Base-by-base conservation (phyloP, 805 yeast genomes). In the Myxozyma melibiosi region DNA sequence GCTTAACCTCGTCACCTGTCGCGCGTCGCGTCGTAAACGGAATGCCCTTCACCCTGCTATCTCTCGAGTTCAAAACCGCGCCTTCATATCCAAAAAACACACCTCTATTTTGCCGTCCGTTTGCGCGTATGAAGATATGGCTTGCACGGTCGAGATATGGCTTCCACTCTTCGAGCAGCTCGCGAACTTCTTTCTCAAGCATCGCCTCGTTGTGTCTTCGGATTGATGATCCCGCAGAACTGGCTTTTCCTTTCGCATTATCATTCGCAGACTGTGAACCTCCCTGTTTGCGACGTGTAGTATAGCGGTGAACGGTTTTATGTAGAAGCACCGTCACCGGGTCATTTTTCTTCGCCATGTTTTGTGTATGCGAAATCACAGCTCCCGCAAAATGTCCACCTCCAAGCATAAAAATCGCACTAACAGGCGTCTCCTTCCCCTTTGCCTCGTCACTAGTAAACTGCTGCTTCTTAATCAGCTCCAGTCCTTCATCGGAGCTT, bases 381-480 rank as follows among this genome's bases (percentile, higher is more conserved):
- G 97, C 97, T 18, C 94, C 99, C 0, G 98, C 96, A 76, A 94
- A 94, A 73, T 94, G 97, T 40, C 99, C 99, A 42, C 98, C 97
- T 14, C 97, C 97, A 51, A 94, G 81, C 96, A 94, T 89, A 64
- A 94, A 81, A 11, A 94, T 71, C 0, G 96, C 96, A 4, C 50
- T 45, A 20, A 45, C 40, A 7, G 50, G 50, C n/a, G 22, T 22
- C 6, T 42, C 46, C 14, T 27, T 28, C 6, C 28, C 3, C 2
- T 27, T 9, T 9, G 13, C 8, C 27, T 39, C 24, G 13, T 22
- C 24, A 13, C 20, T 14, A 14, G 9, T 22, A 18, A 45, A 22
- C 20, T 45, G 50, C 31, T 45, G 41, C 20, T 43, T 18, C 27
- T 30, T 43, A 4, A 43, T 30, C 14, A 43, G 22, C 22, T 43